A percentile compares a stretch with the other conserved stretches of the same genome.
Evolutionary conservation across 805 yeast species (phyloP).

Genomic region (Myxozyma neglecta): DNA sequence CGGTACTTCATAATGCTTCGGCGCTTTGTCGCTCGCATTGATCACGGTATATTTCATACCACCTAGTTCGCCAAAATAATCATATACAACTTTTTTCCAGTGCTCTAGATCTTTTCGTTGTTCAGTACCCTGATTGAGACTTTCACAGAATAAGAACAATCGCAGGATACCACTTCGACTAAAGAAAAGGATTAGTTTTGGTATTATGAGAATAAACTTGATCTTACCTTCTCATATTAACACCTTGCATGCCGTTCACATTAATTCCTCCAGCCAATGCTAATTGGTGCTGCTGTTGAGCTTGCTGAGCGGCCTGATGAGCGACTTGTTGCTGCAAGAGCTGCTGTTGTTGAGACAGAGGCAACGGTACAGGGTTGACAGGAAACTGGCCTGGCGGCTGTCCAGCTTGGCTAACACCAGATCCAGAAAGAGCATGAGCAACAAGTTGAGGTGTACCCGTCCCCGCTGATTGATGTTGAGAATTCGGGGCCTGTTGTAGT

Average conservation of each 20-base stretch:
- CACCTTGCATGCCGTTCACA: slow-evolving; percentile 1
- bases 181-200: slow-evolving; percentile 30
- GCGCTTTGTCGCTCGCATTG: slow-evolving; percentile 46
- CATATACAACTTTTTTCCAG: slow-evolving; percentile 53
- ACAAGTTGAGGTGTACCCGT: neutral
- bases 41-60: slow-evolving; percentile 48
- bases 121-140: slow-evolving; percentile 47
- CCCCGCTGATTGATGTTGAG: neutral
- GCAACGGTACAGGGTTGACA: slow-evolving; percentile 4
- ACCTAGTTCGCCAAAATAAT: slow-evolving; percentile 56
- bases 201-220: neutral
- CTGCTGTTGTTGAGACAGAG: slow-evolving; percentile 11
- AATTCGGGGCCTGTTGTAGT: slow-evolving; percentile 3
- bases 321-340: slow-evolving; percentile 15
- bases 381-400: slow-evolving; percentile 5
- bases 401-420: neutral
- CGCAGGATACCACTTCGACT: slow-evolving; percentile 52
- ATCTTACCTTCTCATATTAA: neutral
- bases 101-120: slow-evolving; percentile 48
- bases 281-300: slow-evolving; percentile 20
- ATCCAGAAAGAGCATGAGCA: neutral
- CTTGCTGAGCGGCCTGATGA: slow-evolving; percentile 14
- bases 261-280: slow-evolving; percentile 3
- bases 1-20: slow-evolving; percentile 63
- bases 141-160: slow-evolving; percentile 52